These are phyloP conservation scores for Fusarium pseudograminearum DNA, from an alignment of 2,329 filamentous ascomycete species.

Conservation along the genomic window DNA sequence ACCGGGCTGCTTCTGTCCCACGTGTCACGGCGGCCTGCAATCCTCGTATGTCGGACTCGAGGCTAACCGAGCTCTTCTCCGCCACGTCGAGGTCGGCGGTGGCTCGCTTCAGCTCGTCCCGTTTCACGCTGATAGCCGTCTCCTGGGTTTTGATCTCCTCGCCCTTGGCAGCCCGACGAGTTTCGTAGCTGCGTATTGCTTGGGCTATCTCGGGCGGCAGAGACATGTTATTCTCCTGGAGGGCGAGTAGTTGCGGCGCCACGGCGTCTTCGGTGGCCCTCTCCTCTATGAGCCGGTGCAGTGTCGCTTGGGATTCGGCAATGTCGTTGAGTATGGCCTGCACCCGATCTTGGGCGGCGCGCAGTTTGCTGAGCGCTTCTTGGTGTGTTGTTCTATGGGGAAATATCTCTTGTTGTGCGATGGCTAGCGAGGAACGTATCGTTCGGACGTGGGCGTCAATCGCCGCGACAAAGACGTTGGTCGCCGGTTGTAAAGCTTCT, in stretches of 20 bases:
- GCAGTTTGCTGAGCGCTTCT: constrained; percentile 42
- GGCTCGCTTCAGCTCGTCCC: constrained; percentile 37
- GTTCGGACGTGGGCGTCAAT: constrained; percentile 44
- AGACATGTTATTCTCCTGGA: constrained; percentile 47
- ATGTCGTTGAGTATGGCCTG: constrained; percentile 42
- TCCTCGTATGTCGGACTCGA: constrained; percentile 45
- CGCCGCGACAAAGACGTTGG: constrained; percentile 34
- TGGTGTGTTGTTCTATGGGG: constrained; percentile 46
- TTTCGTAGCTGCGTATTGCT: constrained; percentile 46
- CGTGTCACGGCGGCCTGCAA: constrained; percentile 42
- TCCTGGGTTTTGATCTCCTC: constrained; percentile 47
- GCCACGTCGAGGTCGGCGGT: constrained; percentile 34
- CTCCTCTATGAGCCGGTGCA: constrained; percentile 41
- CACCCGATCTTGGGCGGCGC: constrained; percentile 35
- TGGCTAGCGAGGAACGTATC: constrained; percentile 40
- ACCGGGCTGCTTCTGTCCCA: constrained; percentile 42
- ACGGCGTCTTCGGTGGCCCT: constrained; percentile 44
- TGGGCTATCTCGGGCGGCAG: constrained; percentile 46
- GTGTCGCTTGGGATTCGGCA: constrained; percentile 32
- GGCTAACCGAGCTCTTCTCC: constrained; percentile 32
- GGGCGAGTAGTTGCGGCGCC: constrained; percentile 45
- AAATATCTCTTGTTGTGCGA: constrained; percentile 46
- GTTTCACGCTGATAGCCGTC: constrained; percentile 34
- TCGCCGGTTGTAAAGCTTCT: constrained; percentile 43
- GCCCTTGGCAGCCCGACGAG: constrained; percentile 42